Percentiles rank a stretch among this genome's conserved stretches.
These are phyloP conservation scores for Trichosanthes cucumerina DNA, from an alignment of 306 rosid species.

Conservation along the genomic window DNA sequence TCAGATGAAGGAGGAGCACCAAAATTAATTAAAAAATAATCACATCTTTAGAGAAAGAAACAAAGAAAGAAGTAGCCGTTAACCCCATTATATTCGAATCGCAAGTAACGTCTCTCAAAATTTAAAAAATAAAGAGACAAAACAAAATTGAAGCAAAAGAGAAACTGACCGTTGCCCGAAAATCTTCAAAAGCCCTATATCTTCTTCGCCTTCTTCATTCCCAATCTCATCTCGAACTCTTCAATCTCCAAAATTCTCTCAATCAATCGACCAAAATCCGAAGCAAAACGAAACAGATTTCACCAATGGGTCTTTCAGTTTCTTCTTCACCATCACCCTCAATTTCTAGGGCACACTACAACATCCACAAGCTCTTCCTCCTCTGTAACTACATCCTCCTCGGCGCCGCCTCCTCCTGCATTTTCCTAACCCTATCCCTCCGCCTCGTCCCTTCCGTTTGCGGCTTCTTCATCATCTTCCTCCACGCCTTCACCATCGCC, in stretches of 20 bases:
- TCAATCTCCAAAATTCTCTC: neutral
- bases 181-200: neutral
- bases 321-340: neutral
- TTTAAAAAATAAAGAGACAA: neutral
- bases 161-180: neutral
- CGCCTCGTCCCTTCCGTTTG: constrained; percentile 71
- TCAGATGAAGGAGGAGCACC: neutral
- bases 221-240: neutral
- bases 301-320: neutral
- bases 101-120: neutral
- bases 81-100: neutral
- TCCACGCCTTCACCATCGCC: constrained; percentile 56
- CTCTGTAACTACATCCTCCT: constrained; percentile 77
- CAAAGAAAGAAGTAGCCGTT: neutral
- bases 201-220: neutral
- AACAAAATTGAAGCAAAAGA: neutral
- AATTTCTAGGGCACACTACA: constrained; percentile 27
- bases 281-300: constrained; percentile 15
- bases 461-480: constrained; percentile 76
- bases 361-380: constrained; percentile 68
- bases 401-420: constrained; percentile 91
- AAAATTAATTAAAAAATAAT: neutral
- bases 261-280: too few species aligned
- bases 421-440: constrained; percentile 85
- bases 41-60: neutral